phyloP scores from a whole-genome alignment of 2,329 filamentous ascomycete genomes.

The Graphilbum fragrans region DNA sequence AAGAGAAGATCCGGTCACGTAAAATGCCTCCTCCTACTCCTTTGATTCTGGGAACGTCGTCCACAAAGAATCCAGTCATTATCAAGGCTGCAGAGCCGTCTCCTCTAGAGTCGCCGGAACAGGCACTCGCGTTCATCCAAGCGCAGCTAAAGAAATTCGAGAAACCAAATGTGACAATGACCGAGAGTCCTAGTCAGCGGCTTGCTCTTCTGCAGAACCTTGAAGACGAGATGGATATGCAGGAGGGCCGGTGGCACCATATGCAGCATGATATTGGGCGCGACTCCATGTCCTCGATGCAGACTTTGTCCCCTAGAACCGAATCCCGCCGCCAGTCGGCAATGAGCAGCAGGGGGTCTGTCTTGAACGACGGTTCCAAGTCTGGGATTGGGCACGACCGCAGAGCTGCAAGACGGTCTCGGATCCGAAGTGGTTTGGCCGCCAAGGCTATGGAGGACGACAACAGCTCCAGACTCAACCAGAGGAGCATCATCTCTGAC shows the following conservation, averaged over 20 bases:
- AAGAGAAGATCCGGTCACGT: conserved; percentile 28
- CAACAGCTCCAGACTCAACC: conserved; percentile 15
- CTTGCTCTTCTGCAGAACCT: conserved; percentile 43
- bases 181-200: conserved; percentile 27
- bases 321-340: conserved; percentile 21
- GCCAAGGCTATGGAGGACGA: too few species aligned
- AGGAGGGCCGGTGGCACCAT: conserved; percentile 47
- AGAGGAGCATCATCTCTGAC: conserved; percentile 20
- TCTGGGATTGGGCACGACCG: not conserved
- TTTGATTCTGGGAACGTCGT: conserved; percentile 32
- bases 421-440: too few species aligned
- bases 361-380: not conserved
- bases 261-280: conserved; percentile 40
- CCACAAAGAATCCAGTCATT: conserved; percentile 27
- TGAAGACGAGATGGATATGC: conserved; percentile 48
- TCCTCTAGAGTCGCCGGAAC: conserved; percentile 38
- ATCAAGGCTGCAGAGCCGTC: conserved; percentile 36
- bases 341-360: conserved; percentile 3
- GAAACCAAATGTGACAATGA: conserved; percentile 19
- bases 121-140: conserved; percentile 36
- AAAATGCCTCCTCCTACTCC: conserved; percentile 46
- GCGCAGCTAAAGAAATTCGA: conserved; percentile 39
- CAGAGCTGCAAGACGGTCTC: too few species aligned
- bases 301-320: conserved; percentile 17
- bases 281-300: conserved; percentile 36